Evolutionary conservation across 78 protist genomes (phyloP), one percentile per base, ranked within the genome.

Genomic region (Anaeramoeba flamelloides): DNA sequence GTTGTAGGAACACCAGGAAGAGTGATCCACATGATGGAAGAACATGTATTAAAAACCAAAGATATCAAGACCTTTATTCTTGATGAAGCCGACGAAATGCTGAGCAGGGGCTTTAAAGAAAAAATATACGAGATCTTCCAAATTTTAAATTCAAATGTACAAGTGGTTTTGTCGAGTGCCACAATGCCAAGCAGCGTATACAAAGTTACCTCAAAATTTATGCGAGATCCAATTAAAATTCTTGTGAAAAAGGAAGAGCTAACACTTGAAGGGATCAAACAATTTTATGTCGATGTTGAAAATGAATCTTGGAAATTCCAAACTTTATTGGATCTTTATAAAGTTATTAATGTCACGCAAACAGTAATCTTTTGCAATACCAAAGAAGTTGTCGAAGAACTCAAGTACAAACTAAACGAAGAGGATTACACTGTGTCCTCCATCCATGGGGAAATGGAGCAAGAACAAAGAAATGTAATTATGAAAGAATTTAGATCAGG

Each of bases 21-120:
- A 69, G 98, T 96, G 77, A 85, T 53, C 77, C 98, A 95, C 86
- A 94, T 98, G 98, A 90, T 96, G 82, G 2, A 3, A 34, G 8
- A 87, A 65, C 86, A 96, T 33, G 87, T 86, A 31, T 89, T 96
- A 81, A 64, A 80, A 76, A 41, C 90, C 34, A 84, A 84, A 8
- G 3, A 53, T 79, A 79, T 98, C 78, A 82, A 76, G 53, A 82
- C 89, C 81, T 92, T 96, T 39, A 91, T 92, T 36, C 91, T 98
- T 40, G 99, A 98, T 79, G 99, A 98, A 83, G 99, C 99, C 41
- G 99, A 98, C 79, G 99, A 98, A 86, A 94, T 98, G 98, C 95
- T 98, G 39, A 89, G 95, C 30, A n/a, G n/a, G 74, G 98, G 99
- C 39, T 98, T 98, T 96, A 94, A 93, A 84, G 97, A 94, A 77